Evolutionary conservation across 768 basidiomycete genomes (phyloP), one percentile per base, ranked within the genome.

Genomic region (Pisolithus marmoratus): DNA sequence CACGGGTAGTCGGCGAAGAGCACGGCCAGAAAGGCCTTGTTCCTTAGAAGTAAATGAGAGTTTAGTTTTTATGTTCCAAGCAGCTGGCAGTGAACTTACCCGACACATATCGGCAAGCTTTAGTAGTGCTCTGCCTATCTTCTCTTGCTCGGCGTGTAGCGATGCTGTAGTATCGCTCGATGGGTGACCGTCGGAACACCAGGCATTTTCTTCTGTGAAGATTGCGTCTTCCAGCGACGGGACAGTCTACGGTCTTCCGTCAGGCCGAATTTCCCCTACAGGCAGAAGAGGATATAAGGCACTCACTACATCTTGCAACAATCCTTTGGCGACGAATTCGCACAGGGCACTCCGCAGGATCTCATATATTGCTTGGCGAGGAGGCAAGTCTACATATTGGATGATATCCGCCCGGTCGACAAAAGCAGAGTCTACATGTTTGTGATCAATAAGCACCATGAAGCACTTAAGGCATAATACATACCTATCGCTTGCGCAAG

Each of bases 401-500:
- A 96, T 83, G 46, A 98, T 93, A 61, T 99, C 96, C 8, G 95
- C 96, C 38, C 96, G 86, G 63, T 98, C 96, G 45, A 97, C 84
- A 64, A 97, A 98, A 4, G 95, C 96, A 46, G 83, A 84, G 61
- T 99, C 95, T 97, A 29, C n/a, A 3, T 26, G 11, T 26, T 27
- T 24, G 5, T 15, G 5, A 12, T 5, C 24, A 24, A 9, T 45
- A 17, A 45, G 26, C 27, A 15, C 7, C 6, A 26, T 7, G 4
- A 15, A 14, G 26, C 17, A 15, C 17, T 27, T 22, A 20, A 8
- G 11, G 40, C 8, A 40, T 41, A n/a, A 36, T 37, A 58, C 77
- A 48, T 54, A 93, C 94, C 94, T 51, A 99, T 99, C 0, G 96
- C 93, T 61, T 91, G 87, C 1, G 86, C 84, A 6, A 99, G 80